These are phyloP conservation scores for Thermothielavioides terrestris DNA, from an alignment of 495 filamentous ascomycete species.

Conservation along the genomic window DNA sequence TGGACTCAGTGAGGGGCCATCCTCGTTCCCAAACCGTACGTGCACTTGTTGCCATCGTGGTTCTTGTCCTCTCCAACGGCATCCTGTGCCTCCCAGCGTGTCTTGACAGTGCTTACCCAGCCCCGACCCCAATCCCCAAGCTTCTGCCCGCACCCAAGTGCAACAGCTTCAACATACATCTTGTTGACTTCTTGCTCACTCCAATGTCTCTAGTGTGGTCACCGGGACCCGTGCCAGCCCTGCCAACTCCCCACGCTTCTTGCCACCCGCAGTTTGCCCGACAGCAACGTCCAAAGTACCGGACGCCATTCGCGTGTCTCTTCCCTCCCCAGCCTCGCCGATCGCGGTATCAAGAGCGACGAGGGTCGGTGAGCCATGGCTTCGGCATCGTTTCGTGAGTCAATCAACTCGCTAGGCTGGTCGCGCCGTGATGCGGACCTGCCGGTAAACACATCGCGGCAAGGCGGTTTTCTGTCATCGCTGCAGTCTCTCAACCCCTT, in stretches of 20 bases:
- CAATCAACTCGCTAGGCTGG: constrained; percentile 93
- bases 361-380: constrained; percentile 53
- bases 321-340: neutral
- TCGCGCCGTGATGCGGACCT: constrained; percentile 74
- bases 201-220: constrained; percentile 2
- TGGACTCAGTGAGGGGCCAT: neutral
- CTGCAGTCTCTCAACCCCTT: constrained; percentile 87
- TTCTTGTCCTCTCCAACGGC: too few relatives aligned
- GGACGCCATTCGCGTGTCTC: neutral
- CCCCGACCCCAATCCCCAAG: too few relatives aligned
- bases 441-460: constrained; percentile 65
- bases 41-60: neutral
- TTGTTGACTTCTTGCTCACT: neutral
- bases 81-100: too few relatives aligned
- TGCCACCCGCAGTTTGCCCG: neutral
- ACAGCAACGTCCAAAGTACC: neutral
- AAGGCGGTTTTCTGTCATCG: constrained; percentile 67
- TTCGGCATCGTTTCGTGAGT: constrained; percentile 80
- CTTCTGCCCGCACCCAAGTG: too few relatives aligned
- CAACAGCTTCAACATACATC: neutral
- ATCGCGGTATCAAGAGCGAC: neutral
- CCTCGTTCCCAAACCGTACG: neutral
- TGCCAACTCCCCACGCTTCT: neutral
- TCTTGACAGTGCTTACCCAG: too few relatives aligned
- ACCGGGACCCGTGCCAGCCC: constrained; percentile 6